A percentile compares a stretch with the other conserved stretches of the same genome.
phyloP scores from a whole-genome alignment of 192 early-diverging fungal genomes.

The Coemansia sp. region DNA sequence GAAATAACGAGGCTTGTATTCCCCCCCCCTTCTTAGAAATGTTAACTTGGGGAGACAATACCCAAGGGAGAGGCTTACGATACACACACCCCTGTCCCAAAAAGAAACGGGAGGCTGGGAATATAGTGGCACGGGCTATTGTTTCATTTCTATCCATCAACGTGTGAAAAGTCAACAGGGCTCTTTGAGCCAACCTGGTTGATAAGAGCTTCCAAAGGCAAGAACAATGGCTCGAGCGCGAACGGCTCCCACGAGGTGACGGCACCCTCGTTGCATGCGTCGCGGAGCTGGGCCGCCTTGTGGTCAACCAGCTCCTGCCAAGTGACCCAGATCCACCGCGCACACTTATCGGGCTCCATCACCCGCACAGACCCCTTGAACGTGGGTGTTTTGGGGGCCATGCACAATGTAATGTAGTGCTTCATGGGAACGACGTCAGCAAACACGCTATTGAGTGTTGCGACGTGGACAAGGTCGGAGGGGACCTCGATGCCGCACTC shows the following conservation, averaged over 20 bases:
- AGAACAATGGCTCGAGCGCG: constrained; percentile 8
- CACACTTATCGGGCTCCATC: constrained; percentile 26
- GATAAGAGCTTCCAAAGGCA: constrained; percentile 10
- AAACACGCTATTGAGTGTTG: constrained; percentile 15
- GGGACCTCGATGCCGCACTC: constrained; percentile 8
- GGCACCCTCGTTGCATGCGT: constrained; percentile 7
- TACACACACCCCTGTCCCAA: not conserved
- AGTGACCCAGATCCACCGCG: constrained; percentile 15
- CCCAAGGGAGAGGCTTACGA: too few species aligned
- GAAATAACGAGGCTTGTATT: not conserved
- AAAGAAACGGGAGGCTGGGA: not conserved
- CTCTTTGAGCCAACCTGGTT: not conserved
- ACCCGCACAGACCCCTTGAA: constrained; percentile 1
- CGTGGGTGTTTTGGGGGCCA: not conserved
- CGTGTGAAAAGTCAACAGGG: constrained; percentile 1
- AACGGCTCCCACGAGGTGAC: not conserved
- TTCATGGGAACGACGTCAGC: not conserved
- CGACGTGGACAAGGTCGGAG: not conserved
- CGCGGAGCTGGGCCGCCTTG: constrained; percentile 1
- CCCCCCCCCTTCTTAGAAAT: not conserved
- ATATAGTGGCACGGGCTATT: not conserved
- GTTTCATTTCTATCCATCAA: not conserved
- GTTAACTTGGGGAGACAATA: too few species aligned
- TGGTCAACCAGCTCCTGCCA: constrained; percentile 12
- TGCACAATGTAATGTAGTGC: constrained; percentile 18